A percentile compares a stretch with the other conserved stretches of the same genome.
Evolutionary conservation across 441 rosid species (phyloP).

Genomic region (Capsella rubella): DNA sequence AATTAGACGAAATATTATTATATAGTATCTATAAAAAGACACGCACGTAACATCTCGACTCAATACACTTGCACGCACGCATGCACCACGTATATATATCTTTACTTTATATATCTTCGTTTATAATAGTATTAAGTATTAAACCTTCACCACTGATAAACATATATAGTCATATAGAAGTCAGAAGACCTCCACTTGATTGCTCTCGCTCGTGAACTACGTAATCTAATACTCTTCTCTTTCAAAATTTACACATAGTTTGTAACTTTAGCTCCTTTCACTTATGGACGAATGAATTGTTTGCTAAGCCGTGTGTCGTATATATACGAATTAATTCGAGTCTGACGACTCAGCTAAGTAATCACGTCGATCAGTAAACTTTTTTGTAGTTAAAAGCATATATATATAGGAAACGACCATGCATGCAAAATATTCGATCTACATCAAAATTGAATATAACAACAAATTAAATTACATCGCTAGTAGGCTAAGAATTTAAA

Average conservation of each 20-base stretch:
- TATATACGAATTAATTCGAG: too few relatives aligned
- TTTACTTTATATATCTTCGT: conserved; percentile 21
- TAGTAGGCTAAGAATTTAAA: too few relatives aligned
- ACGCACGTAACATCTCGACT: conserved; percentile 45
- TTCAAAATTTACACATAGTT: neutral
- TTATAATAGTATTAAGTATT: conserved; percentile 1
- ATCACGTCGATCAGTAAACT: too few relatives aligned
- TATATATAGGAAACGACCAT: too few relatives aligned
- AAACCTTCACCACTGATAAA: neutral
- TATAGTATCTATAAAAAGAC: conserved; percentile 47
- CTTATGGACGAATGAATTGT: too few relatives aligned
- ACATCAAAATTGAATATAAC: too few relatives aligned
- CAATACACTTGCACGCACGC: conserved; percentile 35
- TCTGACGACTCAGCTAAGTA: too few relatives aligned
- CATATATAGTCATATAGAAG: neutral
- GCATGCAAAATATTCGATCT: too few relatives aligned
- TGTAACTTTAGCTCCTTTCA: neutral
- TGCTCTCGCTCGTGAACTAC: neutral
- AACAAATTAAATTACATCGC: too few relatives aligned
- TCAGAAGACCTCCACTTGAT: neutral
- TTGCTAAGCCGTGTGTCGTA: too few relatives aligned
- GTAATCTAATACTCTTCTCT: neutral
- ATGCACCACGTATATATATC: conserved; percentile 11
- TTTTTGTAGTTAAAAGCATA: too few relatives aligned
- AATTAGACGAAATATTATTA: conserved; percentile 24